Evolutionary conservation across 495 filamentous ascomycete genomes (phyloP).

Genomic region (Rostrohypoxylon terebratum): DNA sequence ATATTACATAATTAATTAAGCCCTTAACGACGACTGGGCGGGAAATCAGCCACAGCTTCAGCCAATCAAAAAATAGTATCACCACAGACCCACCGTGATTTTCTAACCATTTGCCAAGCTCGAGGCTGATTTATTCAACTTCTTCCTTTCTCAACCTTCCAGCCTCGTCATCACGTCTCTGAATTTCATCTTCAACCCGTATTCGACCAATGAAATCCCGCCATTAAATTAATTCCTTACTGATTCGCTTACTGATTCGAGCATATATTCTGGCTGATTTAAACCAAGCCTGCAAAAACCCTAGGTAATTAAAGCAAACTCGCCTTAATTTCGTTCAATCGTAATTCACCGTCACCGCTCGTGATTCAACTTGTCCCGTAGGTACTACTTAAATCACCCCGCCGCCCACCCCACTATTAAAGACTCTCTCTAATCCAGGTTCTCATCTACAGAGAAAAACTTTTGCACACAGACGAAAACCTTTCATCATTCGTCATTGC

Average conservation of each 20-base stretch:
- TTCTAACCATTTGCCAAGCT: constrained; percentile 20
- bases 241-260: not conserved
- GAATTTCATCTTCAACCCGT: not conserved
- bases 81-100: not conserved
- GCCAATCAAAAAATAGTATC: constrained; percentile 12
- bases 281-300: not conserved
- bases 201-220: not conserved
- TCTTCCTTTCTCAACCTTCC: constrained; percentile 4
- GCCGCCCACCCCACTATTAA: not conserved
- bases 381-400: constrained; percentile 7
- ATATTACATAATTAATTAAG: not conserved
- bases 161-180: constrained; percentile 17
- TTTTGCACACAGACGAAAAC: no score
- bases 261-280: not conserved
- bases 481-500: no score
- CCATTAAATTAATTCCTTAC: not conserved
- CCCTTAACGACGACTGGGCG: not conserved
- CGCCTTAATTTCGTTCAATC: not conserved
- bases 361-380: not conserved
- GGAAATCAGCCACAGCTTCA: not conserved
- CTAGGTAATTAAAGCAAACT: not conserved
- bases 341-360: not conserved
- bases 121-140: constrained; percentile 24
- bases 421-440: not conserved
- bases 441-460: not conserved